Evolutionary conservation across 2,329 filamentous ascomycete genomes (phyloP).

Genomic region (Penicillium sp.): DNA sequence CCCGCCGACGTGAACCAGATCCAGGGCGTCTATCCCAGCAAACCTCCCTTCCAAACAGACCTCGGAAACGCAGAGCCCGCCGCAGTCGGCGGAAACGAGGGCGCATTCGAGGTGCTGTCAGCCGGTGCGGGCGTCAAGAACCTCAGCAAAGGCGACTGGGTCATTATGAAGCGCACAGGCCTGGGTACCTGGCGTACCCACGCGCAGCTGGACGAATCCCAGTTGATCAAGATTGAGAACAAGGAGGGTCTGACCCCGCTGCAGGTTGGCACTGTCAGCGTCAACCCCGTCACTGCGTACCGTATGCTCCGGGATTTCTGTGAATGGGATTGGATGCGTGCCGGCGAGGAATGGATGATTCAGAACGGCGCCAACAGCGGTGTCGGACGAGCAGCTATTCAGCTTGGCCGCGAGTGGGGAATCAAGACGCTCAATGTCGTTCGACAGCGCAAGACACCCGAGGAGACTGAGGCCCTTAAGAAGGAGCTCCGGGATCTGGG

Average conservation of each 20-base stretch:
- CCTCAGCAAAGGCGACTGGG: slow-evolving; percentile 82
- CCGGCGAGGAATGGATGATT: slow-evolving; percentile 85
- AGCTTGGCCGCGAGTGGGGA: slow-evolving; percentile 82
- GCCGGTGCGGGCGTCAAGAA: slow-evolving; percentile 62
- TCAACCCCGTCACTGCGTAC: slow-evolving; percentile 94
- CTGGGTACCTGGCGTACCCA: slow-evolving; percentile 97
- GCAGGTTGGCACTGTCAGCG: slow-evolving; percentile 82
- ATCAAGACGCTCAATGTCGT: slow-evolving; percentile 88
- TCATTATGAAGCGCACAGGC: slow-evolving; percentile 77
- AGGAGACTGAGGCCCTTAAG: slow-evolving; percentile 65
- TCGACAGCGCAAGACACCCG: slow-evolving; percentile 64
- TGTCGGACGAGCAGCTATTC: slow-evolving; percentile 87
- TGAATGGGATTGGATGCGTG: slow-evolving; percentile 51
- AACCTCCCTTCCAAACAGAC: slow-evolving; percentile 71
- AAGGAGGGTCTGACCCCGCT: slow-evolving; percentile 68
- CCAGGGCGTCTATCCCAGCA: slow-evolving; percentile 90
- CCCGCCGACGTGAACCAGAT: slow-evolving; percentile 98
- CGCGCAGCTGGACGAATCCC: slow-evolving; percentile 62
- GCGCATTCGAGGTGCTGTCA: slow-evolving; percentile 82
- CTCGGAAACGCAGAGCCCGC: slow-evolving; percentile 76
- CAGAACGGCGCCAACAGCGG: slow-evolving; percentile 97
- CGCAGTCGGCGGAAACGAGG: slow-evolving; percentile 71
- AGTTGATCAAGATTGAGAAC: slow-evolving; percentile 69
- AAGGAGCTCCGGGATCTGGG: slow-evolving; percentile 61
- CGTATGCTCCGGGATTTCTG: slow-evolving; percentile 83